Base-by-base conservation (phyloP, 495 filamentous ascomycete genomes). In the Talaromyces nanjingensis region DNA sequence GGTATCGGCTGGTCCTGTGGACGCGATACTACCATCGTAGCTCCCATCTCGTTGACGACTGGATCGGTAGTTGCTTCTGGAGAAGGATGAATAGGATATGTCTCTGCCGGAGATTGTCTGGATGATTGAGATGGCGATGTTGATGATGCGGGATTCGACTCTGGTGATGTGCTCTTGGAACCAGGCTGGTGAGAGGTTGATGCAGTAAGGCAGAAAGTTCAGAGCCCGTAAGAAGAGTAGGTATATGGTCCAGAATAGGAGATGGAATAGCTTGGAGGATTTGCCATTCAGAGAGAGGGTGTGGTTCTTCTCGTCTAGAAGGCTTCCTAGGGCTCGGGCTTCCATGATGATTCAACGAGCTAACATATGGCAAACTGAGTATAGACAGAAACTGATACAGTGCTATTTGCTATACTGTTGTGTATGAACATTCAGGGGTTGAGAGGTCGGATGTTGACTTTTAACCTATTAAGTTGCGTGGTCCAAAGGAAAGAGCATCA, bases 141-240 rank as follows among this genome's bases (percentile, higher is more conserved):
- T 53, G 24, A 22, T n/a, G 27, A 62, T 62, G 16, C 47, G 60
- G 42, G 8, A 31, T 34, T 62, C 60, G 22, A 34, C 27, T 11
- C 8, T 54, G 45, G 7, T 12, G 14, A 34, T 62, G 25, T 62
- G 47, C n/a, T 1, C 9, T 12, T 33, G 25, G 8, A 62, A 16
- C 14, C 42, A 54, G 25, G 7, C 0, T 20, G 60, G 60, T 20
- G 18, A 9, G 16, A 24, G 12, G 22, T 34, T 20, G 60, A 62
- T 20, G 18, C 12, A n/a, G n/a, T 16, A 11, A 12, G 52, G 25
- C 2, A 62, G 12, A 14, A 25, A 27, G 25, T 5, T 4, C 2
- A 62, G 45, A 42, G 42, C 9, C 8, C 60, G 60, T 53, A 62
- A 33, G 29, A 62, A 20, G 29, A 62, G 42, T 25, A 62, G 31